phyloP scores from a whole-genome alignment of 148 eudicot genomes.

The Vaccinium corymbosum region DNA sequence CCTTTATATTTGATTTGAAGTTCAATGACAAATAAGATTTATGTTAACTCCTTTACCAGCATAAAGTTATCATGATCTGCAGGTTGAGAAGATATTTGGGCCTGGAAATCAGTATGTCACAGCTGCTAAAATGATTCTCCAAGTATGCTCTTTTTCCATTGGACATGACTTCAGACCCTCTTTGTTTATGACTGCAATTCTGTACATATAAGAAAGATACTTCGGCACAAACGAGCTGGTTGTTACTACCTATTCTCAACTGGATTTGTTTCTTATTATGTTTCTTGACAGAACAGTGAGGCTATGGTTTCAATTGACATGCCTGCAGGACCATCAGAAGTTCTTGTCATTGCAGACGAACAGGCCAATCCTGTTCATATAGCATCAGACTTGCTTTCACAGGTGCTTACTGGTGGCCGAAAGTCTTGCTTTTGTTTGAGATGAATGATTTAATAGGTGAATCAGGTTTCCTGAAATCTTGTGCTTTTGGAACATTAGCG shows the following conservation, averaged over 20 bases:
- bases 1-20: not conserved
- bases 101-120: constrained; percentile 99
- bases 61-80: constrained; percentile 20
- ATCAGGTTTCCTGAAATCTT: not conserved
- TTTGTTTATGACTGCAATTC: not conserved
- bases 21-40: not conserved
- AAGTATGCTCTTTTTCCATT: constrained; percentile 40
- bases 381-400: constrained; percentile 96
- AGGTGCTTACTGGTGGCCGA: constrained; percentile 39
- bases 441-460: constrained; percentile 13
- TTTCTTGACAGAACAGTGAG: constrained; percentile 73
- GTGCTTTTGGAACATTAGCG: not conserved
- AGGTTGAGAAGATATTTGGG: constrained; percentile 98
- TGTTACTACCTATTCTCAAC: not conserved
- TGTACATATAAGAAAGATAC: not conserved
- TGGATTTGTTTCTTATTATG: constrained; percentile 14
- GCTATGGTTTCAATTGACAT: constrained; percentile 99
- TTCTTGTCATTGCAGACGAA: constrained; percentile 92
- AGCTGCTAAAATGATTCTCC: constrained; percentile 99
- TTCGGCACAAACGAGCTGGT: not conserved
- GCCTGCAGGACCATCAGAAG: constrained; percentile 99
- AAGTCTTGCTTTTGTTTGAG: constrained; percentile 9
- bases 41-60: not conserved
- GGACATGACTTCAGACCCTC: not conserved
- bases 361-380: constrained; percentile 83